Percentiles rank a stretch among this genome's conserved stretches.
Conservation (phyloP, 805 yeast genomes). For the Suhomyces sp. region DNA sequence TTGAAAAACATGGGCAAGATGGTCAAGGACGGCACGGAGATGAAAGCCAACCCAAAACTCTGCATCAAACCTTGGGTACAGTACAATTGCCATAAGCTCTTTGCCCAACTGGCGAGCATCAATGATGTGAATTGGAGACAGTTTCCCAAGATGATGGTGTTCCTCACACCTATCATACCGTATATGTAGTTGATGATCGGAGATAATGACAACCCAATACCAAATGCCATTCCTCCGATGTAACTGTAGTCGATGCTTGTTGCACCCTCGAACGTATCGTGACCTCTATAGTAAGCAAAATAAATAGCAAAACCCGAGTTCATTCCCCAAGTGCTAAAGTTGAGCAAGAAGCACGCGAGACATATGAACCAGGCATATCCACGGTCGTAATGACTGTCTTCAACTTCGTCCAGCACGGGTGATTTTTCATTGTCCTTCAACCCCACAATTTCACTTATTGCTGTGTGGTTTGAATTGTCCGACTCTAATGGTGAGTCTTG, state of each 20-base stretch:
- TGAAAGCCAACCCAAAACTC: conserved; percentile 21
- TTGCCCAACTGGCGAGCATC: conserved; percentile 20
- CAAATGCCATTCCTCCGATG: conserved; percentile 24
- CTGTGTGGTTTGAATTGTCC: neutral
- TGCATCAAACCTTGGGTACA: conserved; percentile 23
- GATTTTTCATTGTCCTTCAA: neutral
- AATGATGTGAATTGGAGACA: conserved; percentile 18
- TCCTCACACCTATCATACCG: conserved; percentile 16
- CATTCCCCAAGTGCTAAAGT: conserved; percentile 25
- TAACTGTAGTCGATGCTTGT: conserved; percentile 21
- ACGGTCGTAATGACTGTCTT: conserved; percentile 14
- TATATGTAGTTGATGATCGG: conserved; percentile 18
- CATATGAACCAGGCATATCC: conserved; percentile 26
- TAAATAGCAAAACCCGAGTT: conserved; percentile 24
- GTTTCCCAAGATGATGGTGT: conserved; percentile 17
- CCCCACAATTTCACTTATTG: neutral
- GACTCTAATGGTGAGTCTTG: neutral
- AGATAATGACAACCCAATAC: conserved; percentile 18
- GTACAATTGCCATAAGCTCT: conserved; percentile 20
- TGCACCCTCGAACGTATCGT: conserved; percentile 18
- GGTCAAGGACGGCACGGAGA: conserved; percentile 18
- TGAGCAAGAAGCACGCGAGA: conserved; percentile 17
- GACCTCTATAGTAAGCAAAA: conserved; percentile 18
- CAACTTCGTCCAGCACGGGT: neutral
- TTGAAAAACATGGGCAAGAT: conserved; percentile 23